Conservation (phyloP, 139 green algal species). For the Asterochloris erici region DNA sequence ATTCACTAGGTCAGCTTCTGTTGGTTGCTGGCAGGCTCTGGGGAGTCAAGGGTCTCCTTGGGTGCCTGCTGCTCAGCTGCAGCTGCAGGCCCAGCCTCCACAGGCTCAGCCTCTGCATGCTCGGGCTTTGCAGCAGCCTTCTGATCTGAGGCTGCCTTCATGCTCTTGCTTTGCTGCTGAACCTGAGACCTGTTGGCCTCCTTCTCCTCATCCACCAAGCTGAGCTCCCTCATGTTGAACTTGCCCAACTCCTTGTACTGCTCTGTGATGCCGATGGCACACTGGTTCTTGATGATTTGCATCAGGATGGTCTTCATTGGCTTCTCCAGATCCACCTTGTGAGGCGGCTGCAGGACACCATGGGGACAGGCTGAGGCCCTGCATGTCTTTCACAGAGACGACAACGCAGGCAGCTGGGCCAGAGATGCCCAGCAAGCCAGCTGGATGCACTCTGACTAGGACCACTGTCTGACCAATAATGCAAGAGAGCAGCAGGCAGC, state of each 20-base stretch:
- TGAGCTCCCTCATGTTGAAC: slow-evolving; percentile 25
- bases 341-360: slow-evolving; percentile 23
- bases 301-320: slow-evolving; percentile 46
- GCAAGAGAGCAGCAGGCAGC: too few relatives aligned
- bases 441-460: neutral
- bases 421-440: neutral
- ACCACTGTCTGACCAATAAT: too few relatives aligned
- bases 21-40: too few relatives aligned
- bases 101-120: slow-evolving; percentile 39
- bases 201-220: slow-evolving; percentile 9
- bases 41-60: too few relatives aligned
- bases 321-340: slow-evolving; percentile 48
- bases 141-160: neutral
- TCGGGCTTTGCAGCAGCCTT: slow-evolving; percentile 29
- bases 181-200: neutral
- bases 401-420: neutral
- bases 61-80: too few relatives aligned
- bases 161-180: neutral
- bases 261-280: slow-evolving; percentile 40
- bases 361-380: neutral
- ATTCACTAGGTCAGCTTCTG: too few relatives aligned
- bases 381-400: neutral
- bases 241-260: slow-evolving; percentile 29
- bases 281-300: slow-evolving; percentile 37
- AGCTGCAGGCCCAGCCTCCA: slow-evolving; percentile 44